Evolutionary conservation across 768 basidiomycete genomes (phyloP).

Genomic region (Lyophyllum semitale): DNA sequence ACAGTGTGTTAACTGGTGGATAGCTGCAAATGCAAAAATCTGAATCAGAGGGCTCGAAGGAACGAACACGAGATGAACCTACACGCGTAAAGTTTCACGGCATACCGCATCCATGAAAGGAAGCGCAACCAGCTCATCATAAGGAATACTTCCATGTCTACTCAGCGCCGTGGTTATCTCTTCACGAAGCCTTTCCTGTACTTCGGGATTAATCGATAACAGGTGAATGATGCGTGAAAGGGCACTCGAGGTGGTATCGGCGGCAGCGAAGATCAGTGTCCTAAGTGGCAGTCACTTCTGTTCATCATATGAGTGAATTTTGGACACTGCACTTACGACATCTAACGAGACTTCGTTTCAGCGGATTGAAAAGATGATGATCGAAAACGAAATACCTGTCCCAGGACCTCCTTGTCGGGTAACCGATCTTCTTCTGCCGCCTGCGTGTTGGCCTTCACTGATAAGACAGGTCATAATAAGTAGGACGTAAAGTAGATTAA

Average conservation of each 20-base stretch:
- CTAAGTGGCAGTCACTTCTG: slow-evolving; percentile 18
- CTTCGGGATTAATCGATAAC: slow-evolving; percentile 29
- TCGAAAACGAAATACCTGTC: slow-evolving; percentile 22
- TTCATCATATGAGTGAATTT: background rate
- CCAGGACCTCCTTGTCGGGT: slow-evolving; percentile 29
- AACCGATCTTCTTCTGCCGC: slow-evolving; percentile 28
- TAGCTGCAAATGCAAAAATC: slow-evolving; percentile 10
- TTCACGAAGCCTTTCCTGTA: slow-evolving; percentile 31
- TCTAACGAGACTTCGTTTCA: background rate
- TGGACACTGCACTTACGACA: background rate
- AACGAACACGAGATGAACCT: background rate
- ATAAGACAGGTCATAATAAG: background rate
- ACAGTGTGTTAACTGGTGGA: slow-evolving; percentile 20
- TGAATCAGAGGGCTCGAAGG: background rate
- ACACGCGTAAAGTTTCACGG: slow-evolving; percentile 36
- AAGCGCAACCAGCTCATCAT: slow-evolving; percentile 29
- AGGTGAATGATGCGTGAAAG: slow-evolving; percentile 29
- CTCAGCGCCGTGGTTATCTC: slow-evolving; percentile 21
- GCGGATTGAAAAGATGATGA: background rate
- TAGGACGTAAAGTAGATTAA: background rate
- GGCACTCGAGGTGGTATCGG: slow-evolving; percentile 34
- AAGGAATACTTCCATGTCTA: slow-evolving; percentile 17
- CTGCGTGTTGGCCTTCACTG: slow-evolving; percentile 32
- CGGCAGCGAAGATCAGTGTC: slow-evolving; percentile 32
- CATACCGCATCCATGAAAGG: slow-evolving; percentile 37